A percentile compares a stretch with the other conserved stretches of the same genome.
phyloP scores from a whole-genome alignment of 1,284 basidiomycete species.

The Moniliophthora roreri region DNA sequence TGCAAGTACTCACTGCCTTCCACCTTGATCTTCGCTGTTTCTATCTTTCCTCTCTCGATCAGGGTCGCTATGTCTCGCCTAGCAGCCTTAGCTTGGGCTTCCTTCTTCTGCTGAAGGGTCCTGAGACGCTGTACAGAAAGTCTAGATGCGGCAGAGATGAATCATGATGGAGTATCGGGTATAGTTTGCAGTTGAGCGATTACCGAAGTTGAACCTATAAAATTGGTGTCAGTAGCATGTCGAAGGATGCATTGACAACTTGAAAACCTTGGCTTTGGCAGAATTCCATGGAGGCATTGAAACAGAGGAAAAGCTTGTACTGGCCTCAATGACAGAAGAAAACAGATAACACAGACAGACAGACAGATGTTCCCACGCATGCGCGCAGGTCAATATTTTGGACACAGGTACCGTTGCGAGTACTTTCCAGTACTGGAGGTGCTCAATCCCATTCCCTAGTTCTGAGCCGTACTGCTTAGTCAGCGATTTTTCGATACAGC shows the following conservation, averaged over 20 bases:
- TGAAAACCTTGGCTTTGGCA: constrained; percentile 66
- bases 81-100: constrained; percentile 84
- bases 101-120: constrained; percentile 91
- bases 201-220: constrained; percentile 69
- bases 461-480: too few relatives aligned
- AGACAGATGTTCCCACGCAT: too few relatives aligned
- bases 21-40: constrained; percentile 82
- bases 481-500: too few relatives aligned
- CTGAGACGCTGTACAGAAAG: constrained; percentile 89
- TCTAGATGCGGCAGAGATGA: constrained; percentile 35
- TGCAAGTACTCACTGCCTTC: constrained; percentile 61
- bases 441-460: too few relatives aligned
- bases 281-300: constrained; percentile 71
- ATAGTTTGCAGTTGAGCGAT: background rate
- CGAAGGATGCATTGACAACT: background rate
- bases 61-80: constrained; percentile 79
- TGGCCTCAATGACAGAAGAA: too few relatives aligned
- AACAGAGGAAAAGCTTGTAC: background rate
- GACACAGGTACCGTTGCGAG: too few relatives aligned
- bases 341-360: too few relatives aligned
- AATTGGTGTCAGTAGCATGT: background rate
- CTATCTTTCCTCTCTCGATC: constrained; percentile 77
- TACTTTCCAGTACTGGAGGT: too few relatives aligned
- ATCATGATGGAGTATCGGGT: background rate
- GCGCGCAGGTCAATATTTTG: too few relatives aligned